phyloP scores from a whole-genome alignment of 73 alveolate genomes.

The Paramecium octaurelia region DNA sequence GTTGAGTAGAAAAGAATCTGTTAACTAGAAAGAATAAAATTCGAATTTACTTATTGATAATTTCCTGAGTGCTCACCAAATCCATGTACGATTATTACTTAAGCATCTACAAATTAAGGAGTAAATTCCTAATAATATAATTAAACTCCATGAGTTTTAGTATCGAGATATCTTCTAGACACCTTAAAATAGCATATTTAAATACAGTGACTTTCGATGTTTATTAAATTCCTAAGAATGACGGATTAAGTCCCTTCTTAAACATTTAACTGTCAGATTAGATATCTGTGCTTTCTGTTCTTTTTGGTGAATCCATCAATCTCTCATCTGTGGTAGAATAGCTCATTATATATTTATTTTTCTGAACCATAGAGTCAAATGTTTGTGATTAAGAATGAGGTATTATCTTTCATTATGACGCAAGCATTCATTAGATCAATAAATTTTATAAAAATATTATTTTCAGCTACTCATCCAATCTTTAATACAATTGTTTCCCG shows the following conservation, averaged over 20 bases:
- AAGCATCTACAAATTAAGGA: background rate
- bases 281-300: constrained; percentile 30
- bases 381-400: constrained; percentile 20
- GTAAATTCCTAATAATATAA: constrained; percentile 23
- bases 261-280: constrained; percentile 7
- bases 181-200: background rate
- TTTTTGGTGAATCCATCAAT: background rate
- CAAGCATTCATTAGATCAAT: background rate
- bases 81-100: constrained; percentile 28
- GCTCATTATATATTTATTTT: constrained; percentile 18
- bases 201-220: background rate
- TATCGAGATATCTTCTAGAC: background rate
- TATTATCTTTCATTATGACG: constrained; percentile 5
- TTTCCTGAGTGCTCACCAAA: constrained; percentile 48
- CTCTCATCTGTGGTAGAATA: constrained; percentile 2
- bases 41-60: background rate
- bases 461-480: background rate
- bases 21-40: background rate
- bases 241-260: background rate
- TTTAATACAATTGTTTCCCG: background rate
- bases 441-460: background rate
- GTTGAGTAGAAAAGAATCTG: background rate
- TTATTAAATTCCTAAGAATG: constrained; percentile 18
- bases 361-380: background rate
- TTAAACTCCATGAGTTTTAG: constrained; percentile 45